Conservation (phyloP, 192 early-diverging fungal genomes). For the Linnemannia schmuckeri region DNA sequence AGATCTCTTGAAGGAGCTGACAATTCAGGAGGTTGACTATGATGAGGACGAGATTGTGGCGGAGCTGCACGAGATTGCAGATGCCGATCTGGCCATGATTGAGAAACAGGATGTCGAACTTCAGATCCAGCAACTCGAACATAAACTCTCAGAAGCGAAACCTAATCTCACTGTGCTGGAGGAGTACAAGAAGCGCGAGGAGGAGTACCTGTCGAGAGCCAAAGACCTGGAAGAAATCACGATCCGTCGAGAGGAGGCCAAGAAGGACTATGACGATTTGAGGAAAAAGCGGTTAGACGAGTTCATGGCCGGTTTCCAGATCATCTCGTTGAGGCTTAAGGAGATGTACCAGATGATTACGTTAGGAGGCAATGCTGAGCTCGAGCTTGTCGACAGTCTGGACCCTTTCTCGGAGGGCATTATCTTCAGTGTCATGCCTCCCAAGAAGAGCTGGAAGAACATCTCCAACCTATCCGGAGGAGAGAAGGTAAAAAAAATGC, state of each 20-base stretch:
- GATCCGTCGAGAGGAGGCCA: constrained; percentile 77
- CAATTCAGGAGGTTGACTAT: constrained; percentile 67
- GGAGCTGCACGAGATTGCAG: constrained; percentile 67
- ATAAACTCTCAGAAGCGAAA: constrained; percentile 68
- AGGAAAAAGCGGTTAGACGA: constrained; percentile 85
- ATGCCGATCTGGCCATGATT: constrained; percentile 74
- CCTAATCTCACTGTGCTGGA: constrained; percentile 91
- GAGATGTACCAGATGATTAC: constrained; percentile 99
- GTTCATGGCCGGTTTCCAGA: constrained; percentile 96
- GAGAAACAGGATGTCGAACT: constrained; percentile 75
- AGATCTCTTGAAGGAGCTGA: constrained; percentile 57
- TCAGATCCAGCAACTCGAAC: constrained; percentile 81
- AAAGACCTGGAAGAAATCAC: constrained; percentile 85
- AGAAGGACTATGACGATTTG: constrained; percentile 80
- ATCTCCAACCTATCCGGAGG: constrained; percentile 99
- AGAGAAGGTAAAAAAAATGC: constrained; percentile 84
- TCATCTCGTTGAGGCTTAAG: constrained; percentile 95
- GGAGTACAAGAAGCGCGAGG: constrained; percentile 87
- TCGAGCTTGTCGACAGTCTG: constrained; percentile 96
- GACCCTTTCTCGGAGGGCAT: constrained; percentile 99
- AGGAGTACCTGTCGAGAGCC: constrained; percentile 78
- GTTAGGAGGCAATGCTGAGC: constrained; percentile 96
- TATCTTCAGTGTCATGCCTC: constrained; percentile 99
- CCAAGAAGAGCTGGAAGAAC: constrained; percentile 99
- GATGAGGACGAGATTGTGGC: constrained; percentile 61